These are phyloP conservation scores for Acidomyces sp. DNA, from an alignment of 495 filamentous ascomycete genomes.

Conservation along the genomic window DNA sequence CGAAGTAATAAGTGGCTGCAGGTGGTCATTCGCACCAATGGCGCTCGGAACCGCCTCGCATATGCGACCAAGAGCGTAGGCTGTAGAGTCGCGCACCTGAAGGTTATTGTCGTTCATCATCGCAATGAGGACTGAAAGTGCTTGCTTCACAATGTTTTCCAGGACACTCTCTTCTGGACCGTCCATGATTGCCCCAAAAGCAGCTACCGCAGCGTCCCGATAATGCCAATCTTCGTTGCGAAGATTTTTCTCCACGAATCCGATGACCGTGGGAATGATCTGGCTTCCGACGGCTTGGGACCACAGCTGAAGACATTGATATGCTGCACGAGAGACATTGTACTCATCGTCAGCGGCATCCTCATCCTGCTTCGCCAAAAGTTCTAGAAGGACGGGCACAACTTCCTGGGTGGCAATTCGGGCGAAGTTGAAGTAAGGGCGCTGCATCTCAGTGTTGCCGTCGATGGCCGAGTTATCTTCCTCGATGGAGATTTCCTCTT, in stretches of 20 bases:
- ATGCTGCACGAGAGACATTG: constrained; percentile 86
- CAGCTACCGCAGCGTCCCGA: constrained; percentile 88
- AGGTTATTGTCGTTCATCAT: constrained; percentile 93
- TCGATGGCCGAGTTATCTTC: constrained; percentile 76
- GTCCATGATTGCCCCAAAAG: constrained; percentile 99
- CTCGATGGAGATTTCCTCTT: constrained; percentile 93
- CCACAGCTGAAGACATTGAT: constrained; percentile 92
- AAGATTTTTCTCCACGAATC: constrained; percentile 84
- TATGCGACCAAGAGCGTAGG: constrained; percentile 89
- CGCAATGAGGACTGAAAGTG: constrained; percentile 70
- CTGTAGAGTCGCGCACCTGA: constrained; percentile 91
- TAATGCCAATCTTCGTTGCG: constrained; percentile 82
- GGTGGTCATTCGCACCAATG: constrained; percentile 69
- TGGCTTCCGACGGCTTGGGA: constrained; percentile 73
- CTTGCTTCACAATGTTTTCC: constrained; percentile 88
- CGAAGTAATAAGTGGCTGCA: constrained; percentile 68
- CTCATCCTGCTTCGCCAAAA: constrained; percentile 93
- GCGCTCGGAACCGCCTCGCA: constrained; percentile 80
- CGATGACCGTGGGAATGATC: constrained; percentile 69
- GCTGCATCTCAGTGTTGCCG: constrained; percentile 62
- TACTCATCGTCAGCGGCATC: constrained; percentile 95
- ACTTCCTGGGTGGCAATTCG: constrained; percentile 82
- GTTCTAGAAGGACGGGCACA: constrained; percentile 73
- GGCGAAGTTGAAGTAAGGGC: constrained; percentile 84
- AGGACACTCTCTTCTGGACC: constrained; percentile 81